phyloP scores from a whole-genome alignment of 495 filamentous ascomycete genomes.

The Bombardia bombarda region DNA sequence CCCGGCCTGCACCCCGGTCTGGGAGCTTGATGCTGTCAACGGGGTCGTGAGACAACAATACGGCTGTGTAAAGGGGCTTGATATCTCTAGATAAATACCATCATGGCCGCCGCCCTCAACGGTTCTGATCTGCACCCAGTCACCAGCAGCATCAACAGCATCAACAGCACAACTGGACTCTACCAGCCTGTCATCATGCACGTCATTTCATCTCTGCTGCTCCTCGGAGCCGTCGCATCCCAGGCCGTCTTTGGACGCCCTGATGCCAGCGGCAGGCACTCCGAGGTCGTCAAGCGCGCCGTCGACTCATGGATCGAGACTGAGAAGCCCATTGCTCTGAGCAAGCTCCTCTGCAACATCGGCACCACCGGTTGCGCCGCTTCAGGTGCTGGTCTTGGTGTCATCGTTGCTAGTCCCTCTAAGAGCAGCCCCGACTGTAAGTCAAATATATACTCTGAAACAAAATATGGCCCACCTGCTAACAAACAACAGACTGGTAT shows the following conservation, averaged over 20 bases:
- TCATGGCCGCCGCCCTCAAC: constrained; percentile 14
- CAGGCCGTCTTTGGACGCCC: constrained; percentile 38
- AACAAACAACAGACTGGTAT: constrained; percentile 40
- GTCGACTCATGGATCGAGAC: constrained; percentile 48
- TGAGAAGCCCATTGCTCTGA: constrained; percentile 44
- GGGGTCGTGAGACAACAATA: neutral
- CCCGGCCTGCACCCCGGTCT: neutral
- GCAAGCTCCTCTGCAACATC: constrained; percentile 53
- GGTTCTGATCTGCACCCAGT: constrained; percentile 8
- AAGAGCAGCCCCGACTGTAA: constrained; percentile 53
- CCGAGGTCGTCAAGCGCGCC: constrained; percentile 32
- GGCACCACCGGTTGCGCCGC: constrained; percentile 44
- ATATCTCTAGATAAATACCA: constrained; percentile 11
- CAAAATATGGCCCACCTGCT: neutral
- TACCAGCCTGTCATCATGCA: constrained; percentile 36
- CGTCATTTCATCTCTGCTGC: constrained; percentile 34
- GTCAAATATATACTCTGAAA: constrained; percentile 10
- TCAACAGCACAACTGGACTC: constrained; percentile 9
- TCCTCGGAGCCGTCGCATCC: constrained; percentile 38
- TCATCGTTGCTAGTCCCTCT: constrained; percentile 56
- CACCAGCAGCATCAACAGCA: too few species aligned
- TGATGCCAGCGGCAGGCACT: constrained; percentile 23
- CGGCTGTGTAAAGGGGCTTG: neutral
- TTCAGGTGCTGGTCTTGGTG: constrained; percentile 38
- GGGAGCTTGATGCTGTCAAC: neutral